Evolutionary conservation across 768 basidiomycete genomes (phyloP), one percentile per base, ranked within the genome.

Genomic region (Bullera alba): DNA sequence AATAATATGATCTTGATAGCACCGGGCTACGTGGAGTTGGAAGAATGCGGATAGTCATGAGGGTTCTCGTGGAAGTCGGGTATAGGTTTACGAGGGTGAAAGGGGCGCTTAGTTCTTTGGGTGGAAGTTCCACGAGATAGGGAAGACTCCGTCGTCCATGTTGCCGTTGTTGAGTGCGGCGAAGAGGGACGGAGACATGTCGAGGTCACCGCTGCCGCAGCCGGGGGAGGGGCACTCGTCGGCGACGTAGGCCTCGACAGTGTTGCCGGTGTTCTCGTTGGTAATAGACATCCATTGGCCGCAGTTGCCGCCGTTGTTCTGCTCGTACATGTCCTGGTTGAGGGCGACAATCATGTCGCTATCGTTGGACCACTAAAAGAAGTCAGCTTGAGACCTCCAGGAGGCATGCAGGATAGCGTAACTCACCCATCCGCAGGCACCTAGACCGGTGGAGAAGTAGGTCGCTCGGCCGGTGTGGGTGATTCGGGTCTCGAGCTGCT

Each of bases 141-240:
- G 54, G 54, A 61, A 61, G 47, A 58, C 59, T 50, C 60, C 60
- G 27, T 46, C 49, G 50, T 54, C 56, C 22, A 55, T 35, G 53
- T 61, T 54, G 27, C 51, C 54, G 51, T 55, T 55, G 42, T 32
- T 51, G 42, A 39, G 37, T 8, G 37, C 37, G 37, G 37, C 12
- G 62, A 70, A 70, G 32, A 61, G 52, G 28, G 48, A 26, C 4
- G 63, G 60, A 26, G 58, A 61, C 46, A 70, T 51, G 58, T 70
- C 69, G 43, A 70, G 63, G 7, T 55, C 56, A 14, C 66, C 63
- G 27, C 48, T 50, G 44, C 23, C 48, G 50, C 71, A 72, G 15
- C n/a, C n/a, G n/a, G n/a, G n/a, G 7, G 48, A 42, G 15, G 71
- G 71, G 54, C 71, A 72, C 32, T 59, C 54, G 54, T 72, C 71